These are phyloP conservation scores for Gastrodia elata DNA, from an alignment of 106 monocot species.

Conservation along the genomic window DNA sequence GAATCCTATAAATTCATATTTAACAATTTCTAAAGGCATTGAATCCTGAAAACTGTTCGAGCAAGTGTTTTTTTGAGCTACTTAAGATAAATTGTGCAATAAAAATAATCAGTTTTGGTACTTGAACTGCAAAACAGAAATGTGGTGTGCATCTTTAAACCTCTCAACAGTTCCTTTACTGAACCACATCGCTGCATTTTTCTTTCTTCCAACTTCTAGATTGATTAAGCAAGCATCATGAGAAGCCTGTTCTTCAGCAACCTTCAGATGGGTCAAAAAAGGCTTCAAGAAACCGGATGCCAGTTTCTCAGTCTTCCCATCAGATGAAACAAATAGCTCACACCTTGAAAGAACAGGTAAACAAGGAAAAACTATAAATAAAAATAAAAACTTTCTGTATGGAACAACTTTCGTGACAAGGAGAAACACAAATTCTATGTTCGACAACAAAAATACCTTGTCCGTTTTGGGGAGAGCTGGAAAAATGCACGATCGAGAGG, in stretches of 20 bases:
- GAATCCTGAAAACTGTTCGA: too few relatives aligned
- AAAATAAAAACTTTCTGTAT: not conserved
- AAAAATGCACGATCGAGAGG: constrained; percentile 73
- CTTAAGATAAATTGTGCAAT: not conserved
- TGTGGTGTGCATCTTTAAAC: constrained; percentile 3
- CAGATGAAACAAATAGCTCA: constrained; percentile 68
- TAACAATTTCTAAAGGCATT: too few relatives aligned
- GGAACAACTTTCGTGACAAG: not conserved
- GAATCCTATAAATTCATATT: too few relatives aligned
- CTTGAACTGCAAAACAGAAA: not conserved
- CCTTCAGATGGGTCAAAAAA: constrained; percentile 74
- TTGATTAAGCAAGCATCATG: constrained; percentile 33
- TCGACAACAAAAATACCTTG: constrained; percentile 31
- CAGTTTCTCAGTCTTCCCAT: constrained; percentile 81
- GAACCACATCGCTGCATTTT: constrained; percentile 21
- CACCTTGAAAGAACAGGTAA: constrained; percentile 44
- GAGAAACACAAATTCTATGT: not conserved
- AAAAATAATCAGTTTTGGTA: not conserved
- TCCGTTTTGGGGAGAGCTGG: constrained; percentile 78
- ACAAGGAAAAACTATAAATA: not conserved
- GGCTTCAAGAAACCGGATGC: constrained; percentile 92
- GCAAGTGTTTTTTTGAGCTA: too few relatives aligned
- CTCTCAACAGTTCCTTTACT: constrained; percentile 29
- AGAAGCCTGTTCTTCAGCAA: constrained; percentile 65
- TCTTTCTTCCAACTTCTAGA: constrained; percentile 17